Evolutionary conservation across 1,284 basidiomycete genomes (phyloP), one percentile per base, ranked within the genome.

Genomic region (Trichosporon ovoides): DNA sequence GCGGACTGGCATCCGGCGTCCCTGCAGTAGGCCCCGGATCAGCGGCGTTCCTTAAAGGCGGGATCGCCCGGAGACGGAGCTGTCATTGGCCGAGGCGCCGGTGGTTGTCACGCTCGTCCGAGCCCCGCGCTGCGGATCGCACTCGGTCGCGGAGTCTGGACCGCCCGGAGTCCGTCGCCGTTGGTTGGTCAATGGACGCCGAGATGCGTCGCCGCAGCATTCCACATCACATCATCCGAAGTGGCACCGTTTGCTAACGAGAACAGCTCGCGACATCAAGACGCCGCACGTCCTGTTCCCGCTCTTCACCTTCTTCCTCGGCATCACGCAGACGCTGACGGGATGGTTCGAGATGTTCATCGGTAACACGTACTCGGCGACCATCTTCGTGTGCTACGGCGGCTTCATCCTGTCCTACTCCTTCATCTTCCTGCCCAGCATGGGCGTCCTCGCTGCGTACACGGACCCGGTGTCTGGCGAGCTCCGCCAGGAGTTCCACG

Each of bases 281-380:
- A n/a, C 18, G 1, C 56, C 61, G 38, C 19, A 36, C 46, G 53
- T 48, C 38, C 46, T 33, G 37, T 52, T 61, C 38, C 58, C 63
- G 4, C n/a, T 55, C 9, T 52, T 64, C 35, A 59, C 57, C 59
- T 53, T 63, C 50, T 57, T 63, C 48, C 43, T 60, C 36, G 61
- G 61, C 16, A 53, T 63, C 48, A 60, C 61, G 19, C 61, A 63
- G 58, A 58, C 58, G 1, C 56, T 63, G n/a, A 52, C 52, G 36
- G 61, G 61, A 28, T 63, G 61, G 61, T 63, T 63, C 28, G 61
- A 63, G 56, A 63, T 63, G 61, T 63, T 63, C 49, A 59, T 63
- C 58, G 61, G 61, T 3, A 63, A 63, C 61, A 63, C 61, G 16
- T 63, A 56, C 54, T 60, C 58, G 35, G 61, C 61, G 3, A 63